Conservation (phyloP, 768 basidiomycete genomes). For the Boletus bicolor region DNA sequence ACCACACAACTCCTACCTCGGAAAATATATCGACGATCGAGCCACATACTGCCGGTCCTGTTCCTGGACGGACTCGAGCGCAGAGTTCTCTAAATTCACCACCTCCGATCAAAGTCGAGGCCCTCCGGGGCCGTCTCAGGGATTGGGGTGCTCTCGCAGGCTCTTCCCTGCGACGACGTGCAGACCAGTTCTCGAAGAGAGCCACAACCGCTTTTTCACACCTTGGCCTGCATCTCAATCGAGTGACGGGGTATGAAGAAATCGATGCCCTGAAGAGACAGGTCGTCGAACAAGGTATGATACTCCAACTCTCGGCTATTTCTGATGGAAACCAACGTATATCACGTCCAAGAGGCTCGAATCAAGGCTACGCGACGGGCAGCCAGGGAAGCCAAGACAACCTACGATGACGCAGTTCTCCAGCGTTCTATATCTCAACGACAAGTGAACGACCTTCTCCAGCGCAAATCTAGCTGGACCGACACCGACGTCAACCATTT, state of each 20-base stretch:
- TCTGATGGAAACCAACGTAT: constrained; percentile 8
- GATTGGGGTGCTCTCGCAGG: constrained; percentile 45
- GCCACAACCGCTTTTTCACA: constrained; percentile 64
- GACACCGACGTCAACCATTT: constrained; percentile 83
- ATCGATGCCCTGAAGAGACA: constrained; percentile 78
- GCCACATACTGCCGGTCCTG: neutral
- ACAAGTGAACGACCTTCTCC: constrained; percentile 93
- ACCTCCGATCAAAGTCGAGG: constrained; percentile 22
- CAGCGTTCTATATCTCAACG: constrained; percentile 83
- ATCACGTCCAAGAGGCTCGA: constrained; percentile 55
- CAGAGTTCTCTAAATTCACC: neutral
- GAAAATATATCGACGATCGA: neutral
- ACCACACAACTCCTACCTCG: constrained; percentile 4
- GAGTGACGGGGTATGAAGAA: constrained; percentile 86
- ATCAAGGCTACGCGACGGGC: constrained; percentile 66
- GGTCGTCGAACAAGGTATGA: constrained; percentile 80
- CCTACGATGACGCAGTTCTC: constrained; percentile 75
- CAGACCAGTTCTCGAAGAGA: constrained; percentile 55
- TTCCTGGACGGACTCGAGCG: neutral
- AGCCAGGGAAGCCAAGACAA: constrained; percentile 68
- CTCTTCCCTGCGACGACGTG: constrained; percentile 42
- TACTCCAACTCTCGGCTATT: neutral
- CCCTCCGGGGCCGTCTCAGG: constrained; percentile 37
- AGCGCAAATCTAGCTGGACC: constrained; percentile 93
- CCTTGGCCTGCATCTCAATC: constrained; percentile 78